Conservation (phyloP, 768 basidiomycete genomes). For the Termitomyces sp. region DNA sequence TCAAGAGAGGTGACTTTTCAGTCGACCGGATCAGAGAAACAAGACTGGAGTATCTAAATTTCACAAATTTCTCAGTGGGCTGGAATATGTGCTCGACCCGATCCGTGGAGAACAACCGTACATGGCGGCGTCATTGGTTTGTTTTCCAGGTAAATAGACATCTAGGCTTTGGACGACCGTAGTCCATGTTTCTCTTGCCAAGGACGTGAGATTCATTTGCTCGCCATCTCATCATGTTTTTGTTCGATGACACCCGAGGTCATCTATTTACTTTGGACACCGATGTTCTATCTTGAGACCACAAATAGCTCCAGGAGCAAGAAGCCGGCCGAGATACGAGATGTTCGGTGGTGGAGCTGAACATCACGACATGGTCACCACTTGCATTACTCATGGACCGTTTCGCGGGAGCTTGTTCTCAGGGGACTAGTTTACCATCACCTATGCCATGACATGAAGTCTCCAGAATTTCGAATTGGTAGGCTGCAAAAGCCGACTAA, state of each 20-base stretch:
- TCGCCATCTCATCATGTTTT: background rate
- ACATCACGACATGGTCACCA: background rate
- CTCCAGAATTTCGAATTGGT: background rate
- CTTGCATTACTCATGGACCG: background rate
- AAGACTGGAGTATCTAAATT: too few species aligned
- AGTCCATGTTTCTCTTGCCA: too few species aligned
- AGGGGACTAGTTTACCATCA: too few species aligned
- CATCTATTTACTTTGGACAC: background rate
- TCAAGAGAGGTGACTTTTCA: background rate
- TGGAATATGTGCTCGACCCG: too few species aligned
- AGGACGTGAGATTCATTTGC: background rate
- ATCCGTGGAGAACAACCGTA: background rate
- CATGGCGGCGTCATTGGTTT: background rate
- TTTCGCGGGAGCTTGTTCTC: background rate
- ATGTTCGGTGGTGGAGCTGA: background rate
- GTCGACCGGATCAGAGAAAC: too few species aligned
- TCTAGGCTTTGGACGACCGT: too few species aligned
- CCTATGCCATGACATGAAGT: background rate
- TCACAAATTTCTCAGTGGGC: too few species aligned
- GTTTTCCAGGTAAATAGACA: too few species aligned
- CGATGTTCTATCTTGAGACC: too few species aligned
- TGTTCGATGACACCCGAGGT: background rate
- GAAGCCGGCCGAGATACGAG: background rate
- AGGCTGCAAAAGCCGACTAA: background rate
- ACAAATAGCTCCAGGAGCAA: background rate